Conservation (phyloP, 768 basidiomycete species). For the Tulasnella sp. region DNA sequence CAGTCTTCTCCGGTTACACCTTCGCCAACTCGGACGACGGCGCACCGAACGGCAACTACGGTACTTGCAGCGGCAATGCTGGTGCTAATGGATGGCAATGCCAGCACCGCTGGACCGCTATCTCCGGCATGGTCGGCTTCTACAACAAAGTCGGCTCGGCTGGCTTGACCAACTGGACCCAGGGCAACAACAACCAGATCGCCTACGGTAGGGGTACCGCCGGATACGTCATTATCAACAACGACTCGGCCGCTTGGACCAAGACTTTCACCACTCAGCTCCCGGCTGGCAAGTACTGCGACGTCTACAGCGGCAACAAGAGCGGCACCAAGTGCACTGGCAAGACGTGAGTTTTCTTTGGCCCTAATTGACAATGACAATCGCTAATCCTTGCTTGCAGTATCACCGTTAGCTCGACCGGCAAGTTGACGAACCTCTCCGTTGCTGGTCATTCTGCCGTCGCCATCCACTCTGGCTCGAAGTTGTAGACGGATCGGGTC, state of each 20-base stretch:
- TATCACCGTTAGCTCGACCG: conserved; percentile 34
- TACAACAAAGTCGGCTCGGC: conserved; percentile 25
- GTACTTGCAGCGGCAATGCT: conserved; percentile 13
- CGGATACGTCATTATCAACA: conserved; percentile 60
- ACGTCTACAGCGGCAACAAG: conserved; percentile 42
- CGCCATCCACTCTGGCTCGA: conserved; percentile 10
- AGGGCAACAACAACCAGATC: conserved; percentile 46
- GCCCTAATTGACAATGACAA: neutral
- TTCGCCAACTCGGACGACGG: conserved; percentile 37
- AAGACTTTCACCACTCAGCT: conserved; percentile 46
- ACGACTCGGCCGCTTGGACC: conserved; percentile 44
- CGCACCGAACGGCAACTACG: conserved; percentile 41
- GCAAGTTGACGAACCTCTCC: conserved; percentile 32
- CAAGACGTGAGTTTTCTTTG: conserved; percentile 31
- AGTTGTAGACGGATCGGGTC: neutral
- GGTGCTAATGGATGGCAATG: conserved; percentile 16
- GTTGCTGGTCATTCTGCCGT: conserved; percentile 40
- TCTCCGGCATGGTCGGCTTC: conserved; percentile 17
- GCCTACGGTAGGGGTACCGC: conserved; percentile 53
- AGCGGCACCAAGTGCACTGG: conserved; percentile 38
- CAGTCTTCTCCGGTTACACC: conserved; percentile 47
- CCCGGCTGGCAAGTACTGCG: conserved; percentile 49
- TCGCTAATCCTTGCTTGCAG: conserved; percentile 21
- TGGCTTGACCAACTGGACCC: conserved; percentile 36
- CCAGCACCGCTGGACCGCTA: conserved; percentile 18